These are phyloP conservation scores for Leucosporidium yakuticum DNA, from an alignment of 768 basidiomycete species.

Conservation along the genomic window DNA sequence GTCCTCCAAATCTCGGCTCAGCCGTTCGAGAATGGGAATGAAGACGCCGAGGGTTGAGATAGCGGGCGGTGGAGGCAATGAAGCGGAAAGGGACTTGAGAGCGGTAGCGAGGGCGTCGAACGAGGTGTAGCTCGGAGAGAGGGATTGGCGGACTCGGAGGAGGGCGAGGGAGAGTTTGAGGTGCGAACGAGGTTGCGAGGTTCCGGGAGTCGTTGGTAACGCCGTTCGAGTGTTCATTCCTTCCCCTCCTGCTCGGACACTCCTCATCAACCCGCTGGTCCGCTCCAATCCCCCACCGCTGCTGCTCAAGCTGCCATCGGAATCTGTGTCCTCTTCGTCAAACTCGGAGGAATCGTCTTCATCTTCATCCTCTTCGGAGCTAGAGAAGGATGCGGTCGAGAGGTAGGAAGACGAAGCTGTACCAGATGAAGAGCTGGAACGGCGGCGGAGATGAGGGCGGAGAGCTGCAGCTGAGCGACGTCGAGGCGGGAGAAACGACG, in stretches of 20 bases:
- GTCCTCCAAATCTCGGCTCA: not conserved
- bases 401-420: not conserved
- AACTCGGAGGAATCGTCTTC: no score
- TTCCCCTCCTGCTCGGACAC: no score
- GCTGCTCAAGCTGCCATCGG: not conserved
- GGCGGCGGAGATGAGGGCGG: not conserved
- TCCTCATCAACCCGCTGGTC: no score
- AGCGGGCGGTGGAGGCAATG: not conserved
- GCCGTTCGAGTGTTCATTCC: not conserved
- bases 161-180: slow-evolving; percentile 25
- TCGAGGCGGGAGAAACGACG: not conserved
- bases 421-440: not conserved
- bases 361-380: no score
- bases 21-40: slow-evolving; percentile 8
- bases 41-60: slow-evolving; percentile 12
- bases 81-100: slow-evolving; percentile 2
- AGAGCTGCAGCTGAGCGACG: not conserved
- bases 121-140: not conserved
- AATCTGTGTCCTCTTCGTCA: no score
- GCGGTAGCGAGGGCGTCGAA: slow-evolving; percentile 5
- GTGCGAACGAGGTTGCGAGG: not conserved
- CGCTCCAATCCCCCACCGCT: not conserved
- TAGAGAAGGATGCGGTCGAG: no score
- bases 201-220: not conserved
- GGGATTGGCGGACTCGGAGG: slow-evolving; percentile 13